Evolutionary conservation across 148 eudicot species (phyloP), one percentile per base, ranked within the genome.

Genomic region (Heliosperma pusillum): DNA sequence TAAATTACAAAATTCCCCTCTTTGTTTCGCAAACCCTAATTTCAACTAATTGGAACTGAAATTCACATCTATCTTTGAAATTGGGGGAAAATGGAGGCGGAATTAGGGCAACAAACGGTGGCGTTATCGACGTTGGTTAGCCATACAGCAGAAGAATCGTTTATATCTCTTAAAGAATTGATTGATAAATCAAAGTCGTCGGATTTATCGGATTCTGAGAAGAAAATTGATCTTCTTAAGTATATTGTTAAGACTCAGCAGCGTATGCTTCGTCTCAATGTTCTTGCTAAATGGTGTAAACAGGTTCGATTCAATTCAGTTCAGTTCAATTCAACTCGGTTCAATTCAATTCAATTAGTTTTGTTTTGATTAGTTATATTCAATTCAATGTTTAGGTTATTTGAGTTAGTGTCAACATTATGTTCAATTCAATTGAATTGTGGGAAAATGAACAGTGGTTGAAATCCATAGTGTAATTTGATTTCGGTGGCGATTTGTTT

Each of bases 181-280:
- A 91, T 95, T 44, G 97, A 90, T 72, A 90, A 95, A 75, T 95
- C 91, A 4, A 91, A 83, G 64, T 85, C 89, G n/a, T 72, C 85
- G 4, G 86, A 85, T 5, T 60, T 85, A 17, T 90, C 97, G 13
- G 99, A 95, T 79, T 84, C 93, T 2, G 97, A 95, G 71, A 95
- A 92, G 88, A 95, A 95, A 89, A 92, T 90, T 74, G 67, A 79
- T 79, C 86, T 95, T 61, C 84, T 95, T 9, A 95, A 92, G 89
- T 95, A 82, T 78, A 80, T 95, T 73, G 89, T 85, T 20, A 92
- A 90, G 85, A 90, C 96, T 70, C 97, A 95, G 80, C 99, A 95
- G 81, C 96, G 99, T 26, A 92, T 95, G 96, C 91, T 95, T 47
- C 89, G 99, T 0, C 96, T 95, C 69, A 92, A 90, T 87, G 99